Evolutionary conservation across 148 eudicot species (phyloP).

Genomic region (Chenopodium formosanum): DNA sequence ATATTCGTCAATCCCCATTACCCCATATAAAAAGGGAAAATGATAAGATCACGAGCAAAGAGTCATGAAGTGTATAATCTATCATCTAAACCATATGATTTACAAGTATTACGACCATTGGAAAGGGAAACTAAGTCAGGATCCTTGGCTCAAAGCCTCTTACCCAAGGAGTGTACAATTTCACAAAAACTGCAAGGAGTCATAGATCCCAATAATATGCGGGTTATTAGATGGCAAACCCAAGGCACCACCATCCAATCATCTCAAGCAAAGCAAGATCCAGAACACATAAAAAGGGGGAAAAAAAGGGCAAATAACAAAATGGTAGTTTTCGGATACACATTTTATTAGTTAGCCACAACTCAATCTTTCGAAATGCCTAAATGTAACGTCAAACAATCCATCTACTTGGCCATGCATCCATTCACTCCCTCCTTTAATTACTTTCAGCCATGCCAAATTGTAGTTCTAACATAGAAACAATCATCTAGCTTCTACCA

Average conservation of each 20-base stretch:
- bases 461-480: background rate
- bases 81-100: background rate
- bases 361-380: background rate
- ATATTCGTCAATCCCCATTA: background rate
- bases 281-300: no score
- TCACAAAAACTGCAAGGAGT: background rate
- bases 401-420: background rate
- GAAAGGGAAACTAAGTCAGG: background rate
- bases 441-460: background rate
- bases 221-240: background rate
- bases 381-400: background rate
- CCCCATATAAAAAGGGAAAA: background rate
- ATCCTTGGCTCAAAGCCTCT: background rate
- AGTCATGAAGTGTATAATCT: background rate
- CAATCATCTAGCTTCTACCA: background rate
- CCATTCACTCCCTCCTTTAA: background rate
- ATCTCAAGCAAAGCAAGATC: background rate
- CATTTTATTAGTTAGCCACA: background rate
- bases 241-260: background rate
- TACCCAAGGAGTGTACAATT: background rate
- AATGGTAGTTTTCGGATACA: background rate
- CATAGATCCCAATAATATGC: background rate
- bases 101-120: background rate
- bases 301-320: background rate
- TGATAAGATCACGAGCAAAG: background rate